Evolutionary conservation across 306 rosid genomes (phyloP), one percentile per base, ranked within the genome.

Genomic region (Fragaria iinumae): DNA sequence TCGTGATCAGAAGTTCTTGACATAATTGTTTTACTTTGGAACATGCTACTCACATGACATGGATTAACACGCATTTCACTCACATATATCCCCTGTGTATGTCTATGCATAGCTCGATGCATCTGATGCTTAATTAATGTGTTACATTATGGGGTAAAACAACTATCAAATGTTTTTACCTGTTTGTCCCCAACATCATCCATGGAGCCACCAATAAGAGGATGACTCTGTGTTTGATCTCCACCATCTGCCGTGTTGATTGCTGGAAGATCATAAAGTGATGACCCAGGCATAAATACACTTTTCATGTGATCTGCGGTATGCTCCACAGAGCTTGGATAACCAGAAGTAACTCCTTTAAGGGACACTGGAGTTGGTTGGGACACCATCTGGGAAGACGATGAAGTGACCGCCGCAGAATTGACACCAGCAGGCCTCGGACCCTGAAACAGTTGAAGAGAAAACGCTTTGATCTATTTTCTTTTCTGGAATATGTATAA

Each of bases 231-330:
- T 81, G 88, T 77, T 65, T 82, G 96, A 74, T 80, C 87, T 74
- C 77, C 93, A 29, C 85, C 89, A 76, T 87, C 93, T 74, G 90
- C 90, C 50, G 83, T 38, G 85, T 87, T 69, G 72, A 97, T 85
- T 74, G 96, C 52, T 72, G 97, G 83, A 63, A 86, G 87, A 89
- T 89, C 90, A 89, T 86, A 90, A 72, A 96, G 86, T 57, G 96
- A 91, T 59, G 93, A 83, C 78, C 82, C 74, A 38, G 96, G 97
- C 74, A 89, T 34, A 72, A 86, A 89, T 75, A 85, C 89, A 74
- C 91, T 87, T 86, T 95, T 94, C 75, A 82, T 82, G 66, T 73
- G 81, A 66, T 86, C 77, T 75, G 88, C 67, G 78, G 82, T 92
- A 75, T 79, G 84, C 84, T 95, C 97, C 69, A 81, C 60, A 73